Conservation (phyloP, 176 grass and related monocot species). For the Bothriochloa decipiens region DNA sequence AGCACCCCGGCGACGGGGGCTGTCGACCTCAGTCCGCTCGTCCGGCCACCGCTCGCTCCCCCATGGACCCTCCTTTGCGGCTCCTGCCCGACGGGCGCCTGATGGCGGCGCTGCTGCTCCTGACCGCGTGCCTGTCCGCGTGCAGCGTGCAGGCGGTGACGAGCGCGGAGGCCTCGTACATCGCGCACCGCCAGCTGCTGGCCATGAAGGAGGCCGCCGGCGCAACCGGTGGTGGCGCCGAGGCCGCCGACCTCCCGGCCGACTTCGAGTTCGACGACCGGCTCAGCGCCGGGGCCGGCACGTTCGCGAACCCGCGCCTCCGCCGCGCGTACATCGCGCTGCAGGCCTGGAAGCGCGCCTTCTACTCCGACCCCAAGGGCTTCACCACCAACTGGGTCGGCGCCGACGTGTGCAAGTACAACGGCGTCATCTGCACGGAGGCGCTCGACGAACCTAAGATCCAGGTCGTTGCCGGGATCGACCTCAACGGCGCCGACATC, state of each 20-base stretch:
- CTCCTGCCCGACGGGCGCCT: slow-evolving; percentile 23
- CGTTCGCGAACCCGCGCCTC: slow-evolving; percentile 48
- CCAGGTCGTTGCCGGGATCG: slow-evolving; percentile 43
- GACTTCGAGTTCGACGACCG: slow-evolving; percentile 58
- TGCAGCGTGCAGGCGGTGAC: slow-evolving; percentile 18
- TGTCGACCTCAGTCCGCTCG: background rate
- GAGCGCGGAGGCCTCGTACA: slow-evolving; percentile 42
- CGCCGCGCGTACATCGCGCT: slow-evolving; percentile 58
- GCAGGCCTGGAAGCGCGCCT: slow-evolving; percentile 59
- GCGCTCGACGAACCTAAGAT: slow-evolving; percentile 40
- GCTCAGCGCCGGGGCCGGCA: background rate
- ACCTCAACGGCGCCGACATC: slow-evolving; percentile 60
- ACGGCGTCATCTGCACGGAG: slow-evolving; percentile 38
- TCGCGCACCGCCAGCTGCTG: slow-evolving; percentile 52
- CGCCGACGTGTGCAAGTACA: slow-evolving; percentile 56
- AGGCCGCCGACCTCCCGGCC: slow-evolving; percentile 19
- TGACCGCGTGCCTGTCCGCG: background rate
- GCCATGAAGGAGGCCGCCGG: slow-evolving; percentile 36
- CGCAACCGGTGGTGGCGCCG: background rate
- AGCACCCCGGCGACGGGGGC: background rate
- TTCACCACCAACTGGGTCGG: slow-evolving; percentile 56
- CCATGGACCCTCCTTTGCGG: slow-evolving; percentile 30
- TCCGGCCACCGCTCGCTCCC: background rate
- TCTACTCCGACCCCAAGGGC: slow-evolving; percentile 63
- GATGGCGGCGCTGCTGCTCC: slow-evolving; percentile 5